Evolutionary conservation across 2,329 filamentous ascomycete genomes (phyloP).

Genomic region (Pseudogymnoascus sp.): DNA sequence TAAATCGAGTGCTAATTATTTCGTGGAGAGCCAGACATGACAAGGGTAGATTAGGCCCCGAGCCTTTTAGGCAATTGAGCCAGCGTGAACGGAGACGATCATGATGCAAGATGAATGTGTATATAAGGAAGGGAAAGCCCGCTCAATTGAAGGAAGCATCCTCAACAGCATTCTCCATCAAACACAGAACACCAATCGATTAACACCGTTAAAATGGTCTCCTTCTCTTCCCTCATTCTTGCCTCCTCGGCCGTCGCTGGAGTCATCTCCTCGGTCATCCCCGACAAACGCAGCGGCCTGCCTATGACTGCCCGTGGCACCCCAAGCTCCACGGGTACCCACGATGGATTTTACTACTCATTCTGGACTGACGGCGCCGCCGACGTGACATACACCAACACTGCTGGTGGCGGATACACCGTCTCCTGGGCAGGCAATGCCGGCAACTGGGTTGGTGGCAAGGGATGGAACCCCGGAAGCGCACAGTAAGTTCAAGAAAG

Average conservation of each 20-base stretch:
- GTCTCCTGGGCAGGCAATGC: conserved; percentile 40
- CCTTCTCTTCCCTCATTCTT: conserved; percentile 17
- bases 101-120: neutral
- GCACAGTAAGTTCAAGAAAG: conserved; percentile 17
- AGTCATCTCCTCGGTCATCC: conserved; percentile 12
- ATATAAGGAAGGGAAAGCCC: neutral
- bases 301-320: conserved; percentile 27
- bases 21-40: neutral
- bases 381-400: conserved; percentile 48
- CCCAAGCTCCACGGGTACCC: conserved; percentile 41
- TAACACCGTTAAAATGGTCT: conserved; percentile 16
- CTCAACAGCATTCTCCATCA: neutral
- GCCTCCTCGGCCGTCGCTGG: conserved; percentile 11
- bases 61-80: conserved; percentile 2
- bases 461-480: conserved; percentile 41
- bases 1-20: neutral
- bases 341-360: conserved; percentile 54
- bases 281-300: neutral
- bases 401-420: conserved; percentile 42
- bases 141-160: neutral
- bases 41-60: neutral
- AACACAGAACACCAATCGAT: neutral
- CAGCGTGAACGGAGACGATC: neutral
- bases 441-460: conserved; percentile 42
- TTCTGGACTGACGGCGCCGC: conserved; percentile 52